Evolutionary conservation across 352 stramenopile species (phyloP).

Genomic region (Pythium phragmiticola): DNA sequence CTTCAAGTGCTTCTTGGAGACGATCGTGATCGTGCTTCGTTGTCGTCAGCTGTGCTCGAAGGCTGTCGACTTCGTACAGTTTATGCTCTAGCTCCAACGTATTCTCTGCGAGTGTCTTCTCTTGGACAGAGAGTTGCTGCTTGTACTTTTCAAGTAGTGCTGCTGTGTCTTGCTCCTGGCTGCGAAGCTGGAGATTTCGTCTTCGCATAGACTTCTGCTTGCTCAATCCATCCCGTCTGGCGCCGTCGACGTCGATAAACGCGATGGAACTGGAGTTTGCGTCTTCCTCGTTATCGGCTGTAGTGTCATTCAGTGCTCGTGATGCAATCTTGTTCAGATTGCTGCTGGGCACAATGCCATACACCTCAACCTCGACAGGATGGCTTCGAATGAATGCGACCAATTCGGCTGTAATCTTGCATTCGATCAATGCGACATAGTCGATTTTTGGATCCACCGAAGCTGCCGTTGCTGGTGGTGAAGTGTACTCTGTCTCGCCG

Average conservation of each 20-base stretch:
- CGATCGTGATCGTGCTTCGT: slow-evolving; percentile 33
- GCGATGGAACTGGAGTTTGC: slow-evolving; percentile 30
- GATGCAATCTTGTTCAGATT: slow-evolving; percentile 75
- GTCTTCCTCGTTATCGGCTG: slow-evolving; percentile 24
- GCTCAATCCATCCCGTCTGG: slow-evolving; percentile 28
- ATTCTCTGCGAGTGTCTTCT: slow-evolving; percentile 53
- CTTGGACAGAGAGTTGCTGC: slow-evolving; percentile 56
- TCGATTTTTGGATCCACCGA: slow-evolving; percentile 64
- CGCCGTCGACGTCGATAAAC: slow-evolving; percentile 57
- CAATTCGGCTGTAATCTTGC: slow-evolving; percentile 47
- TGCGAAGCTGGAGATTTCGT: slow-evolving; percentile 31
- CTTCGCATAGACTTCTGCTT: slow-evolving; percentile 54
- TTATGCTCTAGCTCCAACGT: slow-evolving; percentile 63
- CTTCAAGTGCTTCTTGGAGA: slow-evolving; percentile 46
- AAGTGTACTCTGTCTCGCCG: slow-evolving; percentile 41
- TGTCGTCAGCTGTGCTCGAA: slow-evolving; percentile 37
- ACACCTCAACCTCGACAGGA: slow-evolving; percentile 61
- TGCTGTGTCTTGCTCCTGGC: slow-evolving; percentile 34
- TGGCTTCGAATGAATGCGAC: slow-evolving; percentile 39
- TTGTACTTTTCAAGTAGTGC: slow-evolving; percentile 38
- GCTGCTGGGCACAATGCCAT: slow-evolving; percentile 72
- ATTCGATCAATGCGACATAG: slow-evolving; percentile 58
- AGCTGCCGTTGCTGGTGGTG: slow-evolving; percentile 37
- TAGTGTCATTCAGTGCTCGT: slow-evolving; percentile 32
- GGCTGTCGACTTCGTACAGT: slow-evolving; percentile 38